A percentile compares a stretch with the other conserved stretches of the same genome.
Conservation (phyloP, 2,329 filamentous ascomycete species). For the Lasiodiplodia citricola region DNA sequence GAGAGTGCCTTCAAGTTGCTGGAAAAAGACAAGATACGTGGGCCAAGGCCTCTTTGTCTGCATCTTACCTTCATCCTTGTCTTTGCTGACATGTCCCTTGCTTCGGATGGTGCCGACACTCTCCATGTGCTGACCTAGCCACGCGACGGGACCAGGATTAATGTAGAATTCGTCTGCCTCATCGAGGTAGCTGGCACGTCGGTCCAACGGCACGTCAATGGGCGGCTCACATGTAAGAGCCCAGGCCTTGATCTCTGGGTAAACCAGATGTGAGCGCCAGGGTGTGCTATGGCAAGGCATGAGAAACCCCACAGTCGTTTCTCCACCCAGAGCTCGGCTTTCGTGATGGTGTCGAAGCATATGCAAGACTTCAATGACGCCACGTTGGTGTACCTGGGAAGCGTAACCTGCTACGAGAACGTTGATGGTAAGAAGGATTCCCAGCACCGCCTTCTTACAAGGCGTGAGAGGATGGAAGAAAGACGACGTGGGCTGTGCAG, state of each 20-base stretch:
- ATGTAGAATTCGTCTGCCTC: conserved; percentile 92
- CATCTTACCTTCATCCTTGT: conserved; percentile 31
- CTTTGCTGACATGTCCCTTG: conserved; percentile 26
- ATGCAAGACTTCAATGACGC: conserved; percentile 73
- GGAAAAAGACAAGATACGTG: conserved; percentile 60
- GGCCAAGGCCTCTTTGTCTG: conserved; percentile 44
- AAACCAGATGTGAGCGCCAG: conserved; percentile 86
- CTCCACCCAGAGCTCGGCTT: conserved; percentile 30
- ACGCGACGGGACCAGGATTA: conserved; percentile 54
- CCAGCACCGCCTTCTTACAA: conserved; percentile 55
- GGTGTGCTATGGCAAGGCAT: conserved; percentile 97
- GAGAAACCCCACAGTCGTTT: conserved; percentile 69
- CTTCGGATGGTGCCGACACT: conserved; percentile 33
- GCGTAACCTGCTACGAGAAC: conserved; percentile 74
- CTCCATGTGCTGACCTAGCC: conserved; percentile 52
- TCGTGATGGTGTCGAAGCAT: conserved; percentile 76
- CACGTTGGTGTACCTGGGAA: conserved; percentile 78
- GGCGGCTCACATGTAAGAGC: conserved; percentile 92
- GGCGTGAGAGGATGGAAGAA: conserved; percentile 38
- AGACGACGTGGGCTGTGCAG: conserved; percentile 55
- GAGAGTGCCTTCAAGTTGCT: conserved; percentile 60
- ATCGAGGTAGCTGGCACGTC: conserved; percentile 75
- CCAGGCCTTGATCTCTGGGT: conserved; percentile 76
- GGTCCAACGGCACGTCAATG: conserved; percentile 65
- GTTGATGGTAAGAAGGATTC: conserved; percentile 58